Conservation (phyloP, 495 filamentous ascomycete species). For the Daldinia loculata region DNA sequence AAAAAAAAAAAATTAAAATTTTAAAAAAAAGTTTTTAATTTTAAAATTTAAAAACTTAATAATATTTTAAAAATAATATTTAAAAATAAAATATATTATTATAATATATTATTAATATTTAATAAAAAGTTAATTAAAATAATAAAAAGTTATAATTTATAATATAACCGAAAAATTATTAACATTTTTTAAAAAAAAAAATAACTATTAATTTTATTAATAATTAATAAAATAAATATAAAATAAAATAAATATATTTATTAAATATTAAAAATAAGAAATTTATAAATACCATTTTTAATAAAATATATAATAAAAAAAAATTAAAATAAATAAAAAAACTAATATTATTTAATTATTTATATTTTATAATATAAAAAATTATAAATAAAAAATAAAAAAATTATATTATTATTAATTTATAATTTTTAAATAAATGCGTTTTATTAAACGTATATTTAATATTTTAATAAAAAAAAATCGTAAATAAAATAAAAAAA, state of each 20-base stretch:
- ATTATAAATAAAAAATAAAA: neutral
- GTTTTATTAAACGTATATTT: neutral
- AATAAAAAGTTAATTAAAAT: neutral
- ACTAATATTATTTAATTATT: neutral
- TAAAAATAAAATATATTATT: neutral
- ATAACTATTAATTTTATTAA: neutral
- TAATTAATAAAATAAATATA: conserved; percentile 1
- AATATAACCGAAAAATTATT: neutral
- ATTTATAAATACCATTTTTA: neutral
- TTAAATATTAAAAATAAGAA: neutral
- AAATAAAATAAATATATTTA: neutral
- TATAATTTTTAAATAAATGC: neutral
- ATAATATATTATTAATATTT: neutral
- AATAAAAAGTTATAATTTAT: neutral
- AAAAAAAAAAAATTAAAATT: neutral
- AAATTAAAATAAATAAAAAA: neutral
- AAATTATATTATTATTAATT: neutral
- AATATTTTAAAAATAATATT: neutral
- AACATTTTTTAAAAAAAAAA: neutral
- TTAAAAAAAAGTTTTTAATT: neutral
- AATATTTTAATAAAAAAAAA: neutral
- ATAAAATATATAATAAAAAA: neutral
- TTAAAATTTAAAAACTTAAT: neutral
- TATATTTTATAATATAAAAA: neutral
- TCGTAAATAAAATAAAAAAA: neutral